phyloP scores from a whole-genome alignment of 768 basidiomycete species.

The Pleurotus salmoneostramineus region DNA sequence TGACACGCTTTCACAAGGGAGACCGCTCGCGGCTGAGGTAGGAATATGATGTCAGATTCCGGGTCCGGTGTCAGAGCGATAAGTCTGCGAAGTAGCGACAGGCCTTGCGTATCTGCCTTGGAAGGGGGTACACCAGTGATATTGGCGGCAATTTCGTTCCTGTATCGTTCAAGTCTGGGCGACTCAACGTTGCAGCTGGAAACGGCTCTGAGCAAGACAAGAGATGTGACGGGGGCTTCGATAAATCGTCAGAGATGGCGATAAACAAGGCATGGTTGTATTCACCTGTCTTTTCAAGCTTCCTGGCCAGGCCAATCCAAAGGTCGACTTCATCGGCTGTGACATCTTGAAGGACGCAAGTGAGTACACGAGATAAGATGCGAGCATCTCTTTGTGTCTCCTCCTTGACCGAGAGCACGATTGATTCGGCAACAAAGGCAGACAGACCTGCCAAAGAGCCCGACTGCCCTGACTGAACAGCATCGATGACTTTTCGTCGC shows the following conservation, averaged over 20 bases:
- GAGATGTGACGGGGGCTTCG: conserved; percentile 65
- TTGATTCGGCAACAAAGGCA: conserved; percentile 28
- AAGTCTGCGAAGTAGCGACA: conserved; percentile 65
- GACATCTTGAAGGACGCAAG: conserved; percentile 54
- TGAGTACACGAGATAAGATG: conserved; percentile 57
- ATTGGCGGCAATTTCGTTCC: conserved; percentile 88
- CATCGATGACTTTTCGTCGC: conserved; percentile 6
- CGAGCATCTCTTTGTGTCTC: conserved; percentile 55
- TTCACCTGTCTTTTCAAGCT: conserved; percentile 59
- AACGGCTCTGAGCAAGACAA: conserved; percentile 63
- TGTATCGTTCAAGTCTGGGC: conserved; percentile 69
- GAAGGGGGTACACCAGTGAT: conserved; percentile 61
- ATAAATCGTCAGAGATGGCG: not conserved
- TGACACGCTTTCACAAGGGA: conserved; percentile 85
- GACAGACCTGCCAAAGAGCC: conserved; percentile 8
- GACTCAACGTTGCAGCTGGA: conserved; percentile 64
- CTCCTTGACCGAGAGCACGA: conserved; percentile 22
- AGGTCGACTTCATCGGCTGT: conserved; percentile 64
- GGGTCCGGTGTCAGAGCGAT: conserved; percentile 70
- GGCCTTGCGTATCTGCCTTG: conserved; percentile 66
- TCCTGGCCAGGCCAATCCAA: conserved; percentile 74
- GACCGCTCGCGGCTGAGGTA: conserved; percentile 81
- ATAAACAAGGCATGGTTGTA: not conserved
- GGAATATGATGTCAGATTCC: conserved; percentile 78
- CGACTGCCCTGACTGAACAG: not conserved